A percentile compares a stretch with the other conserved stretches of the same genome.
phyloP scores from a whole-genome alignment of 2,329 filamentous ascomycete species.

The Trichoderma sp. region DNA sequence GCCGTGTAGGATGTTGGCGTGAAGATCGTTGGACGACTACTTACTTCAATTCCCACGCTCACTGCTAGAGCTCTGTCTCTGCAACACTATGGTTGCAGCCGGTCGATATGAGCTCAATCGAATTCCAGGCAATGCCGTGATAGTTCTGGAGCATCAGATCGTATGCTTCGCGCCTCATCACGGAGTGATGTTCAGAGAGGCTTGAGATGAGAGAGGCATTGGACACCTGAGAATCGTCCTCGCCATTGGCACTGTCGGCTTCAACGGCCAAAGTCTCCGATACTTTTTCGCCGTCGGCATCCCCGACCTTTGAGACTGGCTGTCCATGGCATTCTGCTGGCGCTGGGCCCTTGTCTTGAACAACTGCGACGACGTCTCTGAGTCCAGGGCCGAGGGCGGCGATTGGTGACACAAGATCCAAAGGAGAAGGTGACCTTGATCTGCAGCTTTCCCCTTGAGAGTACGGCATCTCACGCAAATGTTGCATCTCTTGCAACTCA shows the following conservation, averaged over 20 bases:
- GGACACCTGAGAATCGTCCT: constrained; percentile 25
- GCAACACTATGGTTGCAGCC: constrained; percentile 38
- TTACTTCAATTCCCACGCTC: not conserved
- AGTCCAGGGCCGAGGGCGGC: too few species aligned
- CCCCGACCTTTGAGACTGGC: too few species aligned
- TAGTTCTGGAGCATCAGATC: constrained; percentile 39
- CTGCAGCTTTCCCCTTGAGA: constrained; percentile 9
- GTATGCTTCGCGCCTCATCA: constrained; percentile 40
- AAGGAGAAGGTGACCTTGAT: not conserved
- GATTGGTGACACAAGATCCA: not conserved
- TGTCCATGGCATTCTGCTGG: not conserved
- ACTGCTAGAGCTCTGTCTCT: constrained; percentile 41
- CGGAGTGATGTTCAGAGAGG: constrained; percentile 32
- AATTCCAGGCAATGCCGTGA: constrained; percentile 36
- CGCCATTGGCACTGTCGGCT: not conserved
- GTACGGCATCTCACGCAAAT: not conserved
- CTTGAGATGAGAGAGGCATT: constrained; percentile 29
- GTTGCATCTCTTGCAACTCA: not conserved
- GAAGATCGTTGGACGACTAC: not conserved
- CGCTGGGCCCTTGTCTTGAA: not conserved
- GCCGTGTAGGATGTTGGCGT: too few species aligned
- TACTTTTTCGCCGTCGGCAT: not conserved
- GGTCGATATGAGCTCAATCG: constrained; percentile 43
- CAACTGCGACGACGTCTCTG: not conserved
- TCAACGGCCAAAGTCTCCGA: not conserved